Evolutionary conservation across 768 basidiomycete genomes (phyloP).

Genomic region (Arthromyces matolae): DNA sequence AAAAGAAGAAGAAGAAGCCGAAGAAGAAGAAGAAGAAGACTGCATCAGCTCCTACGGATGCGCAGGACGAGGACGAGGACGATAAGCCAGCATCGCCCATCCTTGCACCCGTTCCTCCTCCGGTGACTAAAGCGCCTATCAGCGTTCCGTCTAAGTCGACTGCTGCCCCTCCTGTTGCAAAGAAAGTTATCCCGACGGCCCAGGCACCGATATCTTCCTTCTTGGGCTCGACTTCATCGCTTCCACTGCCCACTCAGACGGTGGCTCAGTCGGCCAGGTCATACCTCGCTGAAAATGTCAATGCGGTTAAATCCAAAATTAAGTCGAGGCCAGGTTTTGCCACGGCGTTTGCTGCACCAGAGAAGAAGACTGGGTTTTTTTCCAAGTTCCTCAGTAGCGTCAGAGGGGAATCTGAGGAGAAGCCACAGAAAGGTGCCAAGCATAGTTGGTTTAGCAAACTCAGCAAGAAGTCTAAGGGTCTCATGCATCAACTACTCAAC

Average conservation of each 20-base stretch:
- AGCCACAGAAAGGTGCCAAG: constrained; percentile 41
- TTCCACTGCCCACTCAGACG: constrained; percentile 40
- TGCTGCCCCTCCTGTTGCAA: constrained; percentile 19
- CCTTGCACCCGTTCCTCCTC: constrained; percentile 19
- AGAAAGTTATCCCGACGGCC: constrained; percentile 16
- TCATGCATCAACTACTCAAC: constrained; percentile 64
- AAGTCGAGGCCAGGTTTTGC: constrained; percentile 66
- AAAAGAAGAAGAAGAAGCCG: constrained; percentile 64
- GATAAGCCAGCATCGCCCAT: constrained; percentile 8
- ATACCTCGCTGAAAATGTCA: constrained; percentile 52
- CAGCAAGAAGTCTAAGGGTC: constrained; percentile 52
- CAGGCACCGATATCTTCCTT: constrained; percentile 21
- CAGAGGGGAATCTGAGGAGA: constrained; percentile 33
- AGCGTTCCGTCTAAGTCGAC: constrained; percentile 10
- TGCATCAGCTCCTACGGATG: constrained; percentile 20
- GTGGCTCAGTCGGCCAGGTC: constrained; percentile 67
- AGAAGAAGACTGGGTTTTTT: constrained; percentile 46
- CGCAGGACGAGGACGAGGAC: constrained; percentile 17
- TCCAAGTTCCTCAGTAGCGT: constrained; percentile 37
- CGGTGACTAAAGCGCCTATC: constrained; percentile 7
- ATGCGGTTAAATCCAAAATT: constrained; percentile 55
- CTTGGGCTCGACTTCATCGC: constrained; percentile 27
- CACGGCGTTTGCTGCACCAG: constrained; percentile 40
- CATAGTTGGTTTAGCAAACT: constrained; percentile 55
- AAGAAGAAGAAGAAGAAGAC: constrained; percentile 73